Evolutionary conservation across 768 basidiomycete genomes (phyloP).

Genomic region (Rhodotorula kratochvilovae): DNA sequence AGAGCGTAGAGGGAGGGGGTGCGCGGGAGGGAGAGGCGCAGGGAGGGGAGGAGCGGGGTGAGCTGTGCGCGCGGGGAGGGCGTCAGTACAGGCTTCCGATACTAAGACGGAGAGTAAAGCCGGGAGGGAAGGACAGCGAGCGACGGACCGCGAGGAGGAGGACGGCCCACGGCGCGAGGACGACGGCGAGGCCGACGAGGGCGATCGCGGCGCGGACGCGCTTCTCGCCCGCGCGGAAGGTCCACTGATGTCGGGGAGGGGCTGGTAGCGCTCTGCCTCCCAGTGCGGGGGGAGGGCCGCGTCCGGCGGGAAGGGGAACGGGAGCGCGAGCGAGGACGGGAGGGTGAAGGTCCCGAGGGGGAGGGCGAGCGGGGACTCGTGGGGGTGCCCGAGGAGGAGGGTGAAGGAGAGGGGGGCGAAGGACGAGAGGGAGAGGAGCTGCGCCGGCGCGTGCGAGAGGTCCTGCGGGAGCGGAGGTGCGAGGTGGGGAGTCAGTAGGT

Average conservation of each 20-base stretch:
- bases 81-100: neutral
- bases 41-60: constrained; percentile 21
- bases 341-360: constrained; percentile 29
- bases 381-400: constrained; percentile 28
- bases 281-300: constrained; percentile 30
- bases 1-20: constrained; percentile 19
- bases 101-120: no score
- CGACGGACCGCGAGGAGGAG: constrained; percentile 24
- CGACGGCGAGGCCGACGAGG: constrained; percentile 21
- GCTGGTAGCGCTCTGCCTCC: constrained; percentile 34
- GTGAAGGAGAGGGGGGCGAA: constrained; percentile 22
- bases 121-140: neutral
- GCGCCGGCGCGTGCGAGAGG: constrained; percentile 26
- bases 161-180: constrained; percentile 35
- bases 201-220: constrained; percentile 9
- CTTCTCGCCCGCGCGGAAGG: constrained; percentile 28
- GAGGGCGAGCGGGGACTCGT: constrained; percentile 7
- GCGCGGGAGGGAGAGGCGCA: constrained; percentile 1
- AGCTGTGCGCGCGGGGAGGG: neutral
- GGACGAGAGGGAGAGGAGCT: constrained; percentile 28
- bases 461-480: constrained; percentile 10
- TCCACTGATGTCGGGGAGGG: constrained; percentile 31
- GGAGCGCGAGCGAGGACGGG: constrained; percentile 14
- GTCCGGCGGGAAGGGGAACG: constrained; percentile 29
- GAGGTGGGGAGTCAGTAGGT: neutral